Evolutionary conservation across 2,329 filamentous ascomycete genomes (phyloP), one percentile per base, ranked within the genome.

Genomic region (Fusarium equiseti): DNA sequence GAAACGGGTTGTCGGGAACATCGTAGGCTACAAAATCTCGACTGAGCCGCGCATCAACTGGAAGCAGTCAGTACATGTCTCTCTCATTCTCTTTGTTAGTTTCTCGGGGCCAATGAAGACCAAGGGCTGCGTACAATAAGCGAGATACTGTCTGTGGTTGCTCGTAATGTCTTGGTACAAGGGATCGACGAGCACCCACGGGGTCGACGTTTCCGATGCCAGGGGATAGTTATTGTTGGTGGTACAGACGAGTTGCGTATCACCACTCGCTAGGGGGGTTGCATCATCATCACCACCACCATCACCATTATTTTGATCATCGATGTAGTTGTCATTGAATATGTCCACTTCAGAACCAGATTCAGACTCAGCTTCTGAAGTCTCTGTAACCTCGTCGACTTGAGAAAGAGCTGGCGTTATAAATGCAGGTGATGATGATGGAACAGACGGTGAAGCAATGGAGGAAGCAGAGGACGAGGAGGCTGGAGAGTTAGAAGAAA

Each of bases 121-220:
- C 11, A n/a, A 48, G 52, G 59, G 10, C 44, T 56, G 72, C 78
- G 59, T 77, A 83, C 81, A 83, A 66, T 83, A 83, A 50, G 78
- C 78, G 50, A 83, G 76, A 61, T 83, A 83, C 68, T 81, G 77
- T 16, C 81, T 77, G 63, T 82, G 77, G 46, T 78, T 32, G 85
- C 82, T 38, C 84, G 85, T 32, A 83, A 90, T 70, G 82, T 89
- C 80, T 87, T 91, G 81, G 66, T 80, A 83, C 32, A 83, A 65
- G 50, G 81, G 82, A 68, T 84, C 83, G 50, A 82, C 78, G 55
- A 86, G 77, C 22, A 77, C 73, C 78, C 81, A 81, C 8, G 83
- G 79, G n/a, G 76, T 73, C 46, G 75, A 67, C 48, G 69, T 61
- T 52, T 73, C 66, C 24, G 63, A 59, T 50, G 66, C 51, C n/a